These are phyloP conservation scores for Periconia sp. DNA, from an alignment of 2,329 filamentous ascomycete genomes.

Conservation along the genomic window DNA sequence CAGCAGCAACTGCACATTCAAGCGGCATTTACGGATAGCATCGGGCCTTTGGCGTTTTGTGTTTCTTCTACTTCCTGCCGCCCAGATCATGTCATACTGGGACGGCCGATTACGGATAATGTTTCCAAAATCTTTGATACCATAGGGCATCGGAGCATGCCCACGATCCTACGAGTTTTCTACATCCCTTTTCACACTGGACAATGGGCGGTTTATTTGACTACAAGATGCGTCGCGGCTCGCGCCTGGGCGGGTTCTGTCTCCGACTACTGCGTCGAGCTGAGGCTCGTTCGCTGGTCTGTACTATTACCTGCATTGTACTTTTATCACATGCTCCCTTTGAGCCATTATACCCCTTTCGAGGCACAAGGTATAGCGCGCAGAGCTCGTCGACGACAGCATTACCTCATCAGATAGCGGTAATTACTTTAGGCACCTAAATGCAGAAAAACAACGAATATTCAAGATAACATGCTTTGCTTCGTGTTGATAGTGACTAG, in stretches of 20 bases:
- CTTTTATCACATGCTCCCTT: conserved; percentile 40
- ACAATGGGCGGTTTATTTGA: conserved; percentile 35
- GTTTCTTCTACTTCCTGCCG: conserved; percentile 22
- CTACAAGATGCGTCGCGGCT: conserved; percentile 43
- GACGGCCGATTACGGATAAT: conserved; percentile 35
- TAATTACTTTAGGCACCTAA: conserved; percentile 40
- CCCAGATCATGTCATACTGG: conserved; percentile 1
- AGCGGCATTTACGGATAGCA: conserved; percentile 45
- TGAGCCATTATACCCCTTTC: conserved; percentile 43
- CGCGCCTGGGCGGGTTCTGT: conserved; percentile 39
- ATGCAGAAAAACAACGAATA: conserved; percentile 36
- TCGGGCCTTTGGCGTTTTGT: conserved; percentile 40
- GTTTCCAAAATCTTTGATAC: conserved; percentile 45
- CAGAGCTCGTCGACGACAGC: conserved; percentile 22
- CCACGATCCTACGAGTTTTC: conserved; percentile 48
- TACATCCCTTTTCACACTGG: conserved; percentile 33
- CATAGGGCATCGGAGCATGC: conserved; percentile 40
- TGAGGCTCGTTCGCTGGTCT: conserved; percentile 36
- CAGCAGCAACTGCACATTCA: conserved; percentile 38
- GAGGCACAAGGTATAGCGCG: conserved; percentile 24
- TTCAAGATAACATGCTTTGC: conserved; percentile 15
- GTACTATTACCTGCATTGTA: conserved; percentile 50
- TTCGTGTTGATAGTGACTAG: conserved; percentile 15
- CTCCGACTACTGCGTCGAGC: conserved; percentile 27
- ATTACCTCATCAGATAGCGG: conserved; percentile 40